Conservation (phyloP, 2,329 filamentous ascomycete genomes). For the Aspergillus unguis region DNA sequence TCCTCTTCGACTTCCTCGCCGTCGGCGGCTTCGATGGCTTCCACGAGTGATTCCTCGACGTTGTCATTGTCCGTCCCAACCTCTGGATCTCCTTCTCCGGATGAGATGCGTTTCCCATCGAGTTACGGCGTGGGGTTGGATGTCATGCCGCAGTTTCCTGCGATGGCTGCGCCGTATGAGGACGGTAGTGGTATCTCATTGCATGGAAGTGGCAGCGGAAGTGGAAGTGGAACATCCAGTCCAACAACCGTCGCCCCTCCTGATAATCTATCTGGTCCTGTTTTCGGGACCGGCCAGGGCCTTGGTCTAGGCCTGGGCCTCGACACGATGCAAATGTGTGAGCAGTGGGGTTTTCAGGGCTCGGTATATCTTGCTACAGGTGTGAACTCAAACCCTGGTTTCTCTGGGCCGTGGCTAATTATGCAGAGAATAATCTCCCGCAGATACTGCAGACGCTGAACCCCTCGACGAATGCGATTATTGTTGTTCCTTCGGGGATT, state of each 20-base stretch:
- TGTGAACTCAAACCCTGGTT: too few relatives aligned
- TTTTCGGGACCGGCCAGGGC: not conserved
- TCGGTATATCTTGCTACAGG: constrained; percentile 9
- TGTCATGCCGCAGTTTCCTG: not conserved
- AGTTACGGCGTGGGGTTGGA: not conserved
- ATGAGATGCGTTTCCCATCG: not conserved
- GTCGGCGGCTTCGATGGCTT: not conserved
- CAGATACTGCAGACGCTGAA: constrained; percentile 19
- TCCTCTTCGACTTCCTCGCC: not conserved
- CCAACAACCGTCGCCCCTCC: not conserved
- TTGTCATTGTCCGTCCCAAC: too few relatives aligned
- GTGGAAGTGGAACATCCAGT: not conserved
- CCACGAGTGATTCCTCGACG: too few relatives aligned
- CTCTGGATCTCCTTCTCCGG: too few relatives aligned
- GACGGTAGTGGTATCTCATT: not conserved
- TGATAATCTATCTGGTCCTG: not conserved
- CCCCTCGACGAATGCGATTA: constrained; percentile 15
- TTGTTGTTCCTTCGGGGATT: constrained; percentile 9
- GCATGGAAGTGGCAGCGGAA: not conserved
- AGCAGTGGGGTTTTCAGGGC: constrained; percentile 8
- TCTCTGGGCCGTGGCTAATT: too few relatives aligned
- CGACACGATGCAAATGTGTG: constrained; percentile 5
- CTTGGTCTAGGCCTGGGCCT: not conserved
- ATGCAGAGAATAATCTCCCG: constrained; percentile 17
- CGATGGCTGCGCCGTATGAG: constrained; percentile 5